A percentile compares a stretch with the other conserved stretches of the same genome.
These are phyloP conservation scores for Ophiostoma triangulosporum DNA, from an alignment of 2,329 filamentous ascomycete genomes.

Conservation along the genomic window DNA sequence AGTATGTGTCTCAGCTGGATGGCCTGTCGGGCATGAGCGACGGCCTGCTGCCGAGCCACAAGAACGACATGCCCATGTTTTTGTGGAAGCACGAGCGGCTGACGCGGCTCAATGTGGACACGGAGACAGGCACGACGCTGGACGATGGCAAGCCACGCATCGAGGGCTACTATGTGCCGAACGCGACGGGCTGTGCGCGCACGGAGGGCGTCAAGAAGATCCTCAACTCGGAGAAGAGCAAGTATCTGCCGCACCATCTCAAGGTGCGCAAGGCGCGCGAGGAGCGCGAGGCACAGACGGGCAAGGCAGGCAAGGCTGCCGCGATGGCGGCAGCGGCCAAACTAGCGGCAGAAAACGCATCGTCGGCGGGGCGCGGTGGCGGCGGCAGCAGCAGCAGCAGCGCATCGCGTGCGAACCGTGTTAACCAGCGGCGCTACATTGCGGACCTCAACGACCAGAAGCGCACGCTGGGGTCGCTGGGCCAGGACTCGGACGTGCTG, in stretches of 20 bases:
- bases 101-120: conserved; percentile 38
- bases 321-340: conserved; percentile 54
- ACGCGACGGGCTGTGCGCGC: conserved; percentile 69
- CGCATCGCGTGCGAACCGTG: conserved; percentile 73
- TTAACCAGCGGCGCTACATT: conserved; percentile 86
- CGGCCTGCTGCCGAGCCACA: conserved; percentile 17
- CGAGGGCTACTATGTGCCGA: conserved; percentile 68
- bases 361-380: conserved; percentile 47
- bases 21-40: background rate
- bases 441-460: conserved; percentile 94
- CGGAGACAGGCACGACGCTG: conserved; percentile 6
- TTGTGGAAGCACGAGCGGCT: conserved; percentile 43
- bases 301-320: conserved; percentile 48
- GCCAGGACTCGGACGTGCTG: conserved; percentile 70
- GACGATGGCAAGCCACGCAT: conserved; percentile 25
- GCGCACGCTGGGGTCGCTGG: conserved; percentile 49
- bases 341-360: conserved; percentile 47
- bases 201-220: conserved; percentile 95
- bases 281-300: conserved; percentile 65
- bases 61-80: conserved; percentile 41
- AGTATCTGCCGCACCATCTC: conserved; percentile 94
- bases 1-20: conserved; percentile 20
- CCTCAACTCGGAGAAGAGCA: conserved; percentile 91
- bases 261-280: conserved; percentile 86
- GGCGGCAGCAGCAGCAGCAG: background rate